Base-by-base conservation (phyloP, 257 asterid species). In the Solanum raphanifolium region DNA sequence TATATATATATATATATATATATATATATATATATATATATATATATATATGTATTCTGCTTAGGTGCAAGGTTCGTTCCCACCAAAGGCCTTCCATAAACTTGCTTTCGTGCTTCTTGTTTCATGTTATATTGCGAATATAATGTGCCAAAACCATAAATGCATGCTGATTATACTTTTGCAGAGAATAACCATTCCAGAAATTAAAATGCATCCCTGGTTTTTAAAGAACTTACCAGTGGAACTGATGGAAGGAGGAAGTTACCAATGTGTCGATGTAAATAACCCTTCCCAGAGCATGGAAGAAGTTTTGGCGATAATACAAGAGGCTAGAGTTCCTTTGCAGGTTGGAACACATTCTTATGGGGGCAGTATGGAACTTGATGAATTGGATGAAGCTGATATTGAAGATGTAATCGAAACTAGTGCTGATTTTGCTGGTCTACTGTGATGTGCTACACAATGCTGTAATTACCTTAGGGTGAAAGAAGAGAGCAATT, bases 181-280 rank as follows among this genome's bases (percentile, higher is more conserved):
- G 86, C 89, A 91, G 93, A 91, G 93, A 88, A 90, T 91, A 83
- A 91, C 87, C 39, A 91, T 91, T 62, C 82, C 90, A 31, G 93
- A 90, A 83, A 90, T 91, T 11, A 91, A 55, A 83, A 88, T 62
- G 68, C 93, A 91, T 65, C 92, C 90, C 5, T 91, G 93, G 93
- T 91, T 76, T 87, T 83, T 90, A 87, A 88, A 60, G 46, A 91
- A 90, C 90, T 88, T 91, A 90, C 93, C 93, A 1, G 31, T 89
- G 7, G 93, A 91, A 83, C 88, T 91, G 46, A 89, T 74, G 82
- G 82, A 74, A 74, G 82, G 82, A 36, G 92, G 91, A 86, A 91
- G 93, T 88, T 87, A 78, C 58, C 86, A 91, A 12, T 73, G 52
- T 31, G 83, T n/a, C 10, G 93, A 89, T 72, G 90, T 87, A 73